Conservation (phyloP, 768 basidiomycete genomes). For the Psilocybe subaeruginosa region DNA sequence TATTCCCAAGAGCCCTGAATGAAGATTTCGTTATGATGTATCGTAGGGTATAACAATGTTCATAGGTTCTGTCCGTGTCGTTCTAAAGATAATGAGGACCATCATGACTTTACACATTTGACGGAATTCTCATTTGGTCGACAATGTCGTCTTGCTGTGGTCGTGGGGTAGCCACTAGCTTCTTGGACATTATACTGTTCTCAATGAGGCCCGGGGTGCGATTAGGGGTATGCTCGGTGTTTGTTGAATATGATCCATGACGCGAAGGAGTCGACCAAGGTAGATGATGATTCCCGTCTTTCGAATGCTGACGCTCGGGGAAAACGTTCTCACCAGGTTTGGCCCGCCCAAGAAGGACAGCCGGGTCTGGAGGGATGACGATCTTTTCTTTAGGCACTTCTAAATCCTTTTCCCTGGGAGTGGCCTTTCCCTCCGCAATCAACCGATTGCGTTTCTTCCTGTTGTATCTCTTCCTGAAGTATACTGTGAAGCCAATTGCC, state of each 20-base stretch:
- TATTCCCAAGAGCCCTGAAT: neutral
- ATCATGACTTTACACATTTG: conserved; percentile 11
- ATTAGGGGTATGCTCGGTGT: conserved; percentile 2
- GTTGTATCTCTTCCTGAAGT: conserved; percentile 55
- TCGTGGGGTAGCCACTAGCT: neutral
- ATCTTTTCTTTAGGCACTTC: conserved; percentile 45
- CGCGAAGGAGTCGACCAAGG: conserved; percentile 20
- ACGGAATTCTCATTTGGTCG: conserved; percentile 21
- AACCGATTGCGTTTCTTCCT: conserved; percentile 48
- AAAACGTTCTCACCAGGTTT: conserved; percentile 39
- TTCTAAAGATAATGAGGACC: neutral
- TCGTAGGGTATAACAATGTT: neutral
- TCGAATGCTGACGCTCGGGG: conserved; percentile 28
- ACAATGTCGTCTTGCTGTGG: conserved; percentile 13
- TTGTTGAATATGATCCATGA: conserved; percentile 15
- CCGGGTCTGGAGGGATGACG: conserved; percentile 71
- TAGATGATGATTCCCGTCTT: conserved; percentile 16
- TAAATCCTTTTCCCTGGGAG: conserved; percentile 39
- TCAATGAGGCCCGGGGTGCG: neutral
- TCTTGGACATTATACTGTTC: neutral
- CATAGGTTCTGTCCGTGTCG: neutral
- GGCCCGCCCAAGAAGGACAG: conserved; percentile 53
- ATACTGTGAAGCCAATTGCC: conserved; percentile 59
- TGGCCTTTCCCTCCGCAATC: conserved; percentile 45
- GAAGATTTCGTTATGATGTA: neutral